phyloP scores from a whole-genome alignment of 192 early-diverging fungal genomes.

The Lunasporangiospora selenospora region DNA sequence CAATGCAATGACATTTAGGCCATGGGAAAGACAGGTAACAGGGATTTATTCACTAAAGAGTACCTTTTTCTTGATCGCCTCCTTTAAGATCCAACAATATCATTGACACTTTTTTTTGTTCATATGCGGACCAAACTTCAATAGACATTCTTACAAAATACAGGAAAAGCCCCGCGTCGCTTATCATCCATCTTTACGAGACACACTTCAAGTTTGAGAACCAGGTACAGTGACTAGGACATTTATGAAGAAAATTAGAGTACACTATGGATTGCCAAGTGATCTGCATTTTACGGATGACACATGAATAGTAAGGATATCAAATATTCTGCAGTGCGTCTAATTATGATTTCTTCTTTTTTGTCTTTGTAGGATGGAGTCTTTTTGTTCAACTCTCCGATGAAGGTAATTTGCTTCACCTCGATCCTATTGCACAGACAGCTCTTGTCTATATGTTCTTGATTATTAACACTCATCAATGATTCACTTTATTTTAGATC shows the following conservation, averaged over 20 bases:
- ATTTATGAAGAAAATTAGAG: too few relatives aligned
- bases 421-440: too few relatives aligned
- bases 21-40: constrained; percentile 13
- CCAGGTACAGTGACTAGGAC: too few relatives aligned
- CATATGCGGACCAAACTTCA: not conserved
- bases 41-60: not conserved
- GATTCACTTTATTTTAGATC: too few relatives aligned
- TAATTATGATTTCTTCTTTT: not conserved
- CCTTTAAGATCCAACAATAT: not conserved
- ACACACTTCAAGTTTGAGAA: constrained; percentile 80
- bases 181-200: constrained; percentile 69
- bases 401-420: constrained; percentile 63
- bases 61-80: not conserved
- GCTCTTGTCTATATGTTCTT: not conserved
- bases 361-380: constrained; percentile 54
- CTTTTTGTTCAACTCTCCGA: constrained; percentile 60
- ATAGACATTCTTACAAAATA: constrained; percentile 56
- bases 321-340: not conserved
- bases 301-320: not conserved
- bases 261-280: too few relatives aligned
- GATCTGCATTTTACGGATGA: too few relatives aligned
- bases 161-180: constrained; percentile 61
- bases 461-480: not conserved
- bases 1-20: too few relatives aligned
- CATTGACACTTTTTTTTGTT: not conserved